Evolutionary conservation across 2,329 filamentous ascomycete genomes (phyloP).

Genomic region (Colletotrichum aenigma): DNA sequence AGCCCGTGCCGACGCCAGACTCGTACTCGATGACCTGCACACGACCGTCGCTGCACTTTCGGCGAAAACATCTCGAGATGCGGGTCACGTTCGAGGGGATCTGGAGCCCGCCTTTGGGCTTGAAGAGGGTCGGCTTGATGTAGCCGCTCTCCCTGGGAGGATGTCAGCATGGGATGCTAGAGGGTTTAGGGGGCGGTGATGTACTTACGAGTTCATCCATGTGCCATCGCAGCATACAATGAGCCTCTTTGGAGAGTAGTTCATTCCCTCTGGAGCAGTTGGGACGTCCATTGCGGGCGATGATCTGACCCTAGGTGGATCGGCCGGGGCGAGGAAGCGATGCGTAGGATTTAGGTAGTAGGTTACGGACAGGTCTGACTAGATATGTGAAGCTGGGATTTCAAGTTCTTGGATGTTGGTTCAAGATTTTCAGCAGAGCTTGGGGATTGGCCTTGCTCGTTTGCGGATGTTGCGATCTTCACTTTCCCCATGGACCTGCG

Average conservation of each 20-base stretch:
- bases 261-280: background rate
- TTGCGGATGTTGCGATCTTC: background rate
- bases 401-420: background rate
- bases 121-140: conserved; percentile 40
- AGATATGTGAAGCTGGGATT: background rate
- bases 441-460: background rate
- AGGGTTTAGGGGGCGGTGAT: too few relatives aligned
- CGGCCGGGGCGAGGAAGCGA: background rate
- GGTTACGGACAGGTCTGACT: background rate
- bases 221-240: conserved; percentile 59
- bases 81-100: conserved; percentile 65
- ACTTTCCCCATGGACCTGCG: background rate
- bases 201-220: conserved; percentile 51
- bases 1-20: conserved; percentile 62
- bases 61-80: conserved; percentile 61
- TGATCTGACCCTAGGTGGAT: background rate
- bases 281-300: background rate
- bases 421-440: background rate
- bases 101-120: conserved; percentile 45
- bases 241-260: conserved; percentile 43
- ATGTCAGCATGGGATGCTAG: background rate
- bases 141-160: conserved; percentile 47
- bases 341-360: background rate
- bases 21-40: conserved; percentile 67
- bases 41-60: conserved; percentile 52